phyloP scores from a whole-genome alignment of 495 filamentous ascomycete genomes.

The Pyrenula massariospora region DNA sequence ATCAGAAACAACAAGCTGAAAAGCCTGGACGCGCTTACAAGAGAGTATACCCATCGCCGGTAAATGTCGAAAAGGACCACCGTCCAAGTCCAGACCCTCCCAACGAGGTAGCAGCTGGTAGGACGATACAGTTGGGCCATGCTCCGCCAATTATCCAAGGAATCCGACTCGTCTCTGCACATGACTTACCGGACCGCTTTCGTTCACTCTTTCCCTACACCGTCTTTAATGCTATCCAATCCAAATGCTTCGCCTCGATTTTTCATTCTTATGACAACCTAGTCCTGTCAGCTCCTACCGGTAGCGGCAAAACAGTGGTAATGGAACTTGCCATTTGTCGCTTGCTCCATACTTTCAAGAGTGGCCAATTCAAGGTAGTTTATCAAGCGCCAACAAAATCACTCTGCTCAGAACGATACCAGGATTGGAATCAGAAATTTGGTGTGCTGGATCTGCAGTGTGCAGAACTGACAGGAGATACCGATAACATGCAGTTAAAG shows the following conservation, averaged over 20 bases:
- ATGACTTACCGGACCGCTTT: slow-evolving; percentile 66
- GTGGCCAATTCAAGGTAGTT: slow-evolving; percentile 76
- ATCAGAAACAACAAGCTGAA: not conserved
- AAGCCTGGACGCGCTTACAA: not conserved
- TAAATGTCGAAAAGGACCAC: not conserved
- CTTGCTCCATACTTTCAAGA: slow-evolving; percentile 47
- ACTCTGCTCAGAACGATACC: slow-evolving; percentile 69
- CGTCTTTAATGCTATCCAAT: slow-evolving; percentile 86
- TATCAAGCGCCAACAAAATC: slow-evolving; percentile 95
- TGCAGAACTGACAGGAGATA: slow-evolving; percentile 87
- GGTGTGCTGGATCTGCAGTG: slow-evolving; percentile 60
- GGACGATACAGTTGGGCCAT: slow-evolving; percentile 14
- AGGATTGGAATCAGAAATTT: slow-evolving; percentile 86
- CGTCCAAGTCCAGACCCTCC: not conserved
- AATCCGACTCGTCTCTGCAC: slow-evolving; percentile 60
- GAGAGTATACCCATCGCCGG: not conserved
- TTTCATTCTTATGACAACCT: slow-evolving; percentile 73
- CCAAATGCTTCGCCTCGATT: slow-evolving; percentile 64
- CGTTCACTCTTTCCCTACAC: slow-evolving; percentile 67
- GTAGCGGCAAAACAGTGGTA: slow-evolving; percentile 86
- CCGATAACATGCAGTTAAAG: slow-evolving; percentile 58
- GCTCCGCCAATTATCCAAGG: slow-evolving; percentile 46
- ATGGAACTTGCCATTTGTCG: slow-evolving; percentile 88
- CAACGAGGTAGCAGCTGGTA: not conserved
- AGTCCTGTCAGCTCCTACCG: slow-evolving; percentile 82